phyloP scores from a whole-genome alignment of 352 stramenopile species.

The Globisporangium perplexum region DNA sequence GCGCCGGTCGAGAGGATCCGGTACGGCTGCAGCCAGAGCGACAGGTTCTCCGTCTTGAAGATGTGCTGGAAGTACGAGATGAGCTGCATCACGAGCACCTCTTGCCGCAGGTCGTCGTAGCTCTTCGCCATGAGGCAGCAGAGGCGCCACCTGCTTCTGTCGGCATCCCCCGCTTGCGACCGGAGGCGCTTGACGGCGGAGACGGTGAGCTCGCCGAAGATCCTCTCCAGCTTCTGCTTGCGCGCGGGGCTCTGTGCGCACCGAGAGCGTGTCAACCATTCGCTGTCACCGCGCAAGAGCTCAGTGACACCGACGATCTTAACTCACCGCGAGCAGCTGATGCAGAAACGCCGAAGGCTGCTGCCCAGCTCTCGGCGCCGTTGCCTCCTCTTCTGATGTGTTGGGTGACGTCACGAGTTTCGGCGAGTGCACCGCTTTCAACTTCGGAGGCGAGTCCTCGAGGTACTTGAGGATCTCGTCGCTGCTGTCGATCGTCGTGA shows the following conservation, averaged over 20 bases:
- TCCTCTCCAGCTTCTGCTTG: slow-evolving; percentile 45
- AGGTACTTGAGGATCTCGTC: slow-evolving; percentile 14
- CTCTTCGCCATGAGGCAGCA: slow-evolving; percentile 94
- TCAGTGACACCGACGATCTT: no score
- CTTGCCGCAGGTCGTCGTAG: slow-evolving; percentile 96
- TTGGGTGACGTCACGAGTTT: no score
- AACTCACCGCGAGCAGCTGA: slow-evolving; percentile 10
- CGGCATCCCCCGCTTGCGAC: slow-evolving; percentile 1
- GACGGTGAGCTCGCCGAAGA: slow-evolving; percentile 69
- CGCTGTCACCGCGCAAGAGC: not conserved
- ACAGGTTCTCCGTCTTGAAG: slow-evolving; percentile 88
- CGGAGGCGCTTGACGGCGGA: slow-evolving; percentile 37
- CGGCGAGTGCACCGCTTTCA: not conserved
- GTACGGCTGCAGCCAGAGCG: slow-evolving; percentile 93
- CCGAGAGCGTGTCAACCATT: not conserved
- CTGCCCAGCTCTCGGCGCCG: not conserved
- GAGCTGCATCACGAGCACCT: slow-evolving; percentile 97
- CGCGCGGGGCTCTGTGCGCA: slow-evolving; percentile 13
- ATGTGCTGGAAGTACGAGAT: slow-evolving; percentile 94
- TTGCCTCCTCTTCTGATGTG: no score
- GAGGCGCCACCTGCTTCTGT: slow-evolving; percentile 28
- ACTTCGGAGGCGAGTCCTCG: slow-evolving; percentile 2
- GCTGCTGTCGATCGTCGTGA: slow-evolving; percentile 3
- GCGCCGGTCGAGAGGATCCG: slow-evolving; percentile 94
- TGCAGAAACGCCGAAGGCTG: slow-evolving; percentile 1